Conservation (phyloP, 805 yeast genomes). For the Kodamaea sagamina region DNA sequence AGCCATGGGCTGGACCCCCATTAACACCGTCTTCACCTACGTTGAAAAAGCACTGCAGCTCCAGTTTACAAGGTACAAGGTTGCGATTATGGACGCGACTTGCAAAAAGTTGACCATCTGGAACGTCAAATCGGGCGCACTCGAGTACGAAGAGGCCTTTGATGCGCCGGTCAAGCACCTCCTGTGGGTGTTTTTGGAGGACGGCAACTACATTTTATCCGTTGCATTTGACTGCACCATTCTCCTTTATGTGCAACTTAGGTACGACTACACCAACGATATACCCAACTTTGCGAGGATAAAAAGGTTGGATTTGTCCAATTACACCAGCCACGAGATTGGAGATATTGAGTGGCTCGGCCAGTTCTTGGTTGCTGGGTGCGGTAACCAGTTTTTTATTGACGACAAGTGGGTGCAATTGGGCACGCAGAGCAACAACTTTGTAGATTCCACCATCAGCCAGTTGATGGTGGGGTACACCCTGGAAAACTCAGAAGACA, state of each 20-base stretch:
- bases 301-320: slow-evolving; percentile 67
- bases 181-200: slow-evolving; percentile 31
- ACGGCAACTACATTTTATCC: slow-evolving; percentile 61
- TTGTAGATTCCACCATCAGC: slow-evolving; percentile 55
- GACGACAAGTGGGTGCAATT: slow-evolving; percentile 61
- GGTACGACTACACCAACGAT: slow-evolving; percentile 85
- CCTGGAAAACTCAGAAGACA: slow-evolving; percentile 1
- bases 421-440: slow-evolving; percentile 17
- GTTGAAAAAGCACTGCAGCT: slow-evolving; percentile 8
- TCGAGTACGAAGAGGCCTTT: slow-evolving; percentile 60
- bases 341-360: slow-evolving; percentile 90
- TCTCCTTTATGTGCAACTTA: slow-evolving; percentile 71
- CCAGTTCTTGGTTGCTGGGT: slow-evolving; percentile 77
- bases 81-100: slow-evolving; percentile 67
- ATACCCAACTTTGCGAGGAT: slow-evolving; percentile 77
- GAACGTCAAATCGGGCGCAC: slow-evolving; percentile 68
- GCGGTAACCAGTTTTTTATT: slow-evolving; percentile 87
- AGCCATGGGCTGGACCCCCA: background rate
- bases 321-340: slow-evolving; percentile 74
- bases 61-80: slow-evolving; percentile 39
- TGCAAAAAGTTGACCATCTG: slow-evolving; percentile 65
- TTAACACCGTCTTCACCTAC: slow-evolving; percentile 1
- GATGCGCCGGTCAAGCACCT: slow-evolving; percentile 25
- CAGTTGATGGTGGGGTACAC: slow-evolving; percentile 38
- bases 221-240: slow-evolving; percentile 72